Conservation (phyloP, 2,329 filamentous ascomycete genomes). For the Monilinia laxa region DNA sequence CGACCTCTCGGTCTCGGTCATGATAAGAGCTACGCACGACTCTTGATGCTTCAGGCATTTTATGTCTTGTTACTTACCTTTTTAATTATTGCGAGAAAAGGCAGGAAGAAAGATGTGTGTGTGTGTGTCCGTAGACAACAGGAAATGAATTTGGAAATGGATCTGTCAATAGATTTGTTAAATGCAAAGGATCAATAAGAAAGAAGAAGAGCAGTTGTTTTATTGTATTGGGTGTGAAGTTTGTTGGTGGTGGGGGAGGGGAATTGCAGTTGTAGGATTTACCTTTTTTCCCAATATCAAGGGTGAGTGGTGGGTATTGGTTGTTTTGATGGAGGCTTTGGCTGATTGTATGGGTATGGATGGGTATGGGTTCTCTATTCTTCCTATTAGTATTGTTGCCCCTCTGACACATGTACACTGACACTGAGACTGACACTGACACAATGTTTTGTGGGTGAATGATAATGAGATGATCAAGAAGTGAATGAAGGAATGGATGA, state of each 20-base stretch:
- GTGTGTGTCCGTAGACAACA: not conserved
- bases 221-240: not conserved
- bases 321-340: conserved; percentile 8
- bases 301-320: too few relatives aligned
- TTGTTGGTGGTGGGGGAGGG: not conserved
- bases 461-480: not conserved
- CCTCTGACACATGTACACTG: conserved; percentile 3
- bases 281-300: too few relatives aligned
- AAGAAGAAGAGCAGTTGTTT: not conserved
- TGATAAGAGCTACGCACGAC: conserved; percentile 31
- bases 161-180: not conserved
- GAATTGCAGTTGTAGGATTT: too few relatives aligned
- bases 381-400: not conserved
- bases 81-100: not conserved
- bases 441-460: conserved; percentile 1
- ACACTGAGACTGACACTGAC: not conserved
- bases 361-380: too few relatives aligned
- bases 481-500: not conserved
- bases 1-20: conserved; percentile 31
- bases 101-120: not conserved
- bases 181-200: not conserved
- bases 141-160: not conserved
- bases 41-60: conserved; percentile 35
- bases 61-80: not conserved
- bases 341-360: not conserved